Evolutionary conservation across 2,329 filamentous ascomycete genomes (phyloP), one percentile per base, ranked within the genome.

Genomic region (Pseudofabraea citricarpa): DNA sequence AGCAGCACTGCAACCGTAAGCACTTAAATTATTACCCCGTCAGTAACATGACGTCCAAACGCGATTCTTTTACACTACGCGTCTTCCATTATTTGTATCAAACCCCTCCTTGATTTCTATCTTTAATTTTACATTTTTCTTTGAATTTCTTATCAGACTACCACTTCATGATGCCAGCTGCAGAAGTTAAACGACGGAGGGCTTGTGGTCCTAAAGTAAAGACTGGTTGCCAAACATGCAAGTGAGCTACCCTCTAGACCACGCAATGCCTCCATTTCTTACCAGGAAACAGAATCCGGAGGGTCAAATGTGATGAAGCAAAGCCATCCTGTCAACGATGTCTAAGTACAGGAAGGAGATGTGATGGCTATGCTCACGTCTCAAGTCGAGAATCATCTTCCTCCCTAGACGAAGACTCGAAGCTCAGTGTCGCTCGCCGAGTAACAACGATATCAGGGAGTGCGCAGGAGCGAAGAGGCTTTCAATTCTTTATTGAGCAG

Each of bases 241-340:
- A 31, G n/a, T n/a, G n/a, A n/a, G n/a, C n/a, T n/a, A n/a, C n/a
- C n/a, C n/a, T n/a, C n/a, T n/a, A n/a, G n/a, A n/a, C n/a, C n/a
- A n/a, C n/a, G n/a, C n/a, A n/a, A n/a, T n/a, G n/a, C n/a, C n/a
- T n/a, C n/a, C n/a, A n/a, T n/a, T n/a, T n/a, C n/a, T n/a, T n/a
- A n/a, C n/a, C n/a, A n/a, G n/a, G n/a, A n/a, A n/a, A n/a, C 18
- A 56, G 49, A 40, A 54, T 57, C 13, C 35, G 55, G 19, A 43
- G 53, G 21, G 38, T 58, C 10, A 58, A 58, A 49, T 58, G 55
- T 40, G 55, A 56, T 36, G 55, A 58, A 45, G 44, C 38, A 16
- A 56, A 53, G 43, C 55, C 55, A 6, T 18, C 27, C 7, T 58
- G 55, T 38, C 41, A 43, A 3, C 46, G 53, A 16, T 58, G 55